Evolutionary conservation across 1,284 basidiomycete genomes (phyloP), one percentile per base, ranked within the genome.

Genomic region (Cutaneotrichosporon sp.): DNA sequence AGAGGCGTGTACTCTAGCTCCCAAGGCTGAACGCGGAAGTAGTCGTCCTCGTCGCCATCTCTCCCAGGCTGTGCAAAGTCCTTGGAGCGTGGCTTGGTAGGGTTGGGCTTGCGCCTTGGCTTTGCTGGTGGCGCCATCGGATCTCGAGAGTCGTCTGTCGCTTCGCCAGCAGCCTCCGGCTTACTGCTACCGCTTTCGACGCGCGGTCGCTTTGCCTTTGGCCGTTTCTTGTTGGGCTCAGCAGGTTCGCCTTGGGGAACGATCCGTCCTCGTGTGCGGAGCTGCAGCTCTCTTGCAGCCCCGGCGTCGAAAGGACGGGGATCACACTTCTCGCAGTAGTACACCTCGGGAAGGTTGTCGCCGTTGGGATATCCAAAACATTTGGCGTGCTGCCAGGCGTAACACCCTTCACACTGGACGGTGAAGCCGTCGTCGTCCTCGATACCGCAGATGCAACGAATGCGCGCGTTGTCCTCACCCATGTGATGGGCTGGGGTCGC

Each of bases 331-430:
- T 81, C 78, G 67, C 81, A 82, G 36, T 76, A 70, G 60, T 76
- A 82, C 2, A 67, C 69, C 26, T 95, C 90, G 1, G 92, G 92
- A 0, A 92, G 88, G 38, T 84, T 83, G 38, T 83, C 81, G 49
- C 84, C 86, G 56, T 86, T 82, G 22, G 83, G 80, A 72, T 92
- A 89, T 38, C 86, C 87, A 72, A 95, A 92, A 79, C 94, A 97
- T 6, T 89, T 88, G 8, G 87, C 90, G 80, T 97, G 94, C 73
- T 91, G 91, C 93, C 94, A 97, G 21, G 90, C 86, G 30, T 86
- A 86, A 78, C 95, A 97, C 60, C 84, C 81, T 77, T 97, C 95
- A 80, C 94, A 97, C 31, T 91, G 91, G 64, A 97, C 92, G 18
- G 89, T 91, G 81, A 92, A 94, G 18, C 93, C 93, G 76, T 95